These are phyloP conservation scores for Rhizophora mangle DNA, from an alignment of 345 rosid genomes.

Conservation along the genomic window DNA sequence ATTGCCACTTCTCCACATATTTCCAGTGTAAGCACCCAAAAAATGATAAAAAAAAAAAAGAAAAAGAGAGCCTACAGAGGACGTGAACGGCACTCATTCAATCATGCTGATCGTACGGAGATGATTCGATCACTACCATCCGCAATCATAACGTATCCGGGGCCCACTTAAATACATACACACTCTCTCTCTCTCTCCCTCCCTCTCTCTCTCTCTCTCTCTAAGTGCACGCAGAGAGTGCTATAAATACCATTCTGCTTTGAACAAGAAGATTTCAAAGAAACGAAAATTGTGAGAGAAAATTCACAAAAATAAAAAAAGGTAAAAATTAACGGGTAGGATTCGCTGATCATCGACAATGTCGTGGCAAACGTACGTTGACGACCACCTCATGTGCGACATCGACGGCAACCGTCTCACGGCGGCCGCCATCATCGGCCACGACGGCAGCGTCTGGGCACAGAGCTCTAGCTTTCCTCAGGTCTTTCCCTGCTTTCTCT, in stretches of 20 bases:
- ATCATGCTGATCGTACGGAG: slow-evolving; percentile 22
- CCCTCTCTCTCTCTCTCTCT: not conserved
- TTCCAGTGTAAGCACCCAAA: not conserved
- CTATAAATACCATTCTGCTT: slow-evolving; percentile 30
- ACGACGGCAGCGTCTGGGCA: slow-evolving; percentile 28
- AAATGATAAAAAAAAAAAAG: no score
- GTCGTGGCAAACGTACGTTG: slow-evolving; percentile 29
- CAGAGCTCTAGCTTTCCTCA: slow-evolving; percentile 22
- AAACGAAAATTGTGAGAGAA: not conserved
- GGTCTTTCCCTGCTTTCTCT: slow-evolving; percentile 3
- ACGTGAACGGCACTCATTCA: slow-evolving; percentile 37
- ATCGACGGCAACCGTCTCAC: slow-evolving; percentile 20
- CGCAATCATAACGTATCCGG: not conserved
- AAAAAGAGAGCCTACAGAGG: not conserved
- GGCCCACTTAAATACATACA: not conserved
- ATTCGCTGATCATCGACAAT: slow-evolving; percentile 13
- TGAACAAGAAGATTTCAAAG: slow-evolving; percentile 13
- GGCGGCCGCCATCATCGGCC: slow-evolving; percentile 23
- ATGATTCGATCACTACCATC: slow-evolving; percentile 12
- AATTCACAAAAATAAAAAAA: no score
- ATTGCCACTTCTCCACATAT: no score
- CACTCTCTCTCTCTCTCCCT: not conserved
- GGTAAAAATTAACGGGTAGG: not conserved
- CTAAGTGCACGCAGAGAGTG: not conserved
- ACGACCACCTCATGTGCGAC: slow-evolving; percentile 25